These are phyloP conservation scores for Diplocarpon rosae DNA, from an alignment of 2,329 filamentous ascomycete species.

Conservation along the genomic window DNA sequence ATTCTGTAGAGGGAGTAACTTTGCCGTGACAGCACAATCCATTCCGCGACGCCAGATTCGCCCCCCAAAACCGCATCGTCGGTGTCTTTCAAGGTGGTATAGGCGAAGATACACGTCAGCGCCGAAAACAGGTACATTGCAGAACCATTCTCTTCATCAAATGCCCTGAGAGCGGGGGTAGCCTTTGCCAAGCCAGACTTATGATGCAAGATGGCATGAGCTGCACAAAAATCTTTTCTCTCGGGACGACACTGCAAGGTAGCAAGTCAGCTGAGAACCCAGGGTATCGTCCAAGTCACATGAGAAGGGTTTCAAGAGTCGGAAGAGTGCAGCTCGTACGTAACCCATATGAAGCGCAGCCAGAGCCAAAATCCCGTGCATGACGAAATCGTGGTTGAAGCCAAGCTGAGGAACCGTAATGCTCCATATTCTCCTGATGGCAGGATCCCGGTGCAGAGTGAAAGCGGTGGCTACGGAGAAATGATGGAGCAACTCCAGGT, in stretches of 20 bases:
- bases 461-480: conserved; percentile 31
- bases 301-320: conserved; percentile 1
- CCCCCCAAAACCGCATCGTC: conserved; percentile 28
- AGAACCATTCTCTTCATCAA: conserved; percentile 25
- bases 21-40: conserved; percentile 30
- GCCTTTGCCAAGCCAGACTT: conserved; percentile 23
- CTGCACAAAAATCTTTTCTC: conserved; percentile 29
- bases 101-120: conserved; percentile 29
- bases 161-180: conserved; percentile 24
- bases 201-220: conserved; percentile 29
- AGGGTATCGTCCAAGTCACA: not conserved
- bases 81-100: conserved; percentile 26
- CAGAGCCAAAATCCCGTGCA: conserved; percentile 38
- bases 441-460: conserved; percentile 33
- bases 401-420: conserved; percentile 31
- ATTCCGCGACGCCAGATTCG: conserved; percentile 18
- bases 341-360: conserved; percentile 37
- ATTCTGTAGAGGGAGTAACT: conserved; percentile 26
- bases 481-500: conserved; percentile 16
- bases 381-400: conserved; percentile 35
- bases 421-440: conserved; percentile 30
- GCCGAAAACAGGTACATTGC: conserved; percentile 31
- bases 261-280: not conserved
- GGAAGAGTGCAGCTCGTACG: too few species aligned
- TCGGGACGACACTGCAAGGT: conserved; percentile 19